A percentile compares a stretch with the other conserved stretches of the same genome.
These are phyloP conservation scores for Hygrophila difformis DNA, from an alignment of 257 asterid genomes.

Conservation along the genomic window DNA sequence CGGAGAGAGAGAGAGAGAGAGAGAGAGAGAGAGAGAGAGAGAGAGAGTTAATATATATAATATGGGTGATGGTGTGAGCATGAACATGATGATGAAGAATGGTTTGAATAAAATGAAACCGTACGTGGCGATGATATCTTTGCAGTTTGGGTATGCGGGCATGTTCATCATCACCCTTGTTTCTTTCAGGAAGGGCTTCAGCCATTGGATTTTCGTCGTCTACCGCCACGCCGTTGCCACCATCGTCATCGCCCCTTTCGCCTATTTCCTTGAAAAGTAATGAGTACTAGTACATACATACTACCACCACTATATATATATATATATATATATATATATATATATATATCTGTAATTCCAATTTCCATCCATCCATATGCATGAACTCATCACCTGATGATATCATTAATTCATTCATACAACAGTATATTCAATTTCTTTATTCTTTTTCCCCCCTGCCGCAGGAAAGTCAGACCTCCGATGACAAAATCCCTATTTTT, in stretches of 20 bases:
- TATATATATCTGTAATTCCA: no score
- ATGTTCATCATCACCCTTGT: slow-evolving; percentile 53
- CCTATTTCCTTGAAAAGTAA: slow-evolving; percentile 48
- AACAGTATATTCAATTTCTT: no score
- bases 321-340: no score
- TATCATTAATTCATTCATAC: no score
- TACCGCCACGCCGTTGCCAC: slow-evolving; percentile 73
- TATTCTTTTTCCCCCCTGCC: slow-evolving; percentile 3
- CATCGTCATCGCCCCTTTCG: slow-evolving; percentile 50
- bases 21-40: no score
- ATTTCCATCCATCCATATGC: no score
- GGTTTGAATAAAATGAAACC: slow-evolving; percentile 37
- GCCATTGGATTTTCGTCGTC: slow-evolving; percentile 72
- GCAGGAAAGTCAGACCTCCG: slow-evolving; percentile 66
- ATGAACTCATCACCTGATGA: no score
- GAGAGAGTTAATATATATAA: not conserved
- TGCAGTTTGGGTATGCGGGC: slow-evolving; percentile 73
- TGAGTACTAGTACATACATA: no score
- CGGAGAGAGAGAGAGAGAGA: no score
- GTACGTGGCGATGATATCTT: slow-evolving; percentile 51
- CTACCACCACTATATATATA: no score
- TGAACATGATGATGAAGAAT: slow-evolving; percentile 1
- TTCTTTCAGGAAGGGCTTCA: slow-evolving; percentile 57
- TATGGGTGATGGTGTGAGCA: slow-evolving; percentile 18
- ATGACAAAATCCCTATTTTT: slow-evolving; percentile 48